Evolutionary conservation across 2,329 filamentous ascomycete genomes (phyloP).

Genomic region (Cladosporium sp.): DNA sequence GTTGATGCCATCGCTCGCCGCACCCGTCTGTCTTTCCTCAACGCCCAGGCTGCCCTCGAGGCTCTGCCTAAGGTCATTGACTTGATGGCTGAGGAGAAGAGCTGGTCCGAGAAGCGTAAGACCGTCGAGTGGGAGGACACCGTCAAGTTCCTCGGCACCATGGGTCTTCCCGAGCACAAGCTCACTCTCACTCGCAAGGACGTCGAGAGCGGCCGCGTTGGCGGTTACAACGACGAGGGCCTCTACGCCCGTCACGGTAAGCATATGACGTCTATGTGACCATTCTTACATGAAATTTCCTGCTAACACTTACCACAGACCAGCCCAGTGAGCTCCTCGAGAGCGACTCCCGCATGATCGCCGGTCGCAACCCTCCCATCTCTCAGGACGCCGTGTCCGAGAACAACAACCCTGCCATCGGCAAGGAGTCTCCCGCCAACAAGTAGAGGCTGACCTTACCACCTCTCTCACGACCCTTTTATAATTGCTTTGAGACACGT

Average conservation of each 20-base stretch:
- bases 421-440: conserved; percentile 49
- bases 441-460: conserved; percentile 40
- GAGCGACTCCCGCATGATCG: conserved; percentile 50
- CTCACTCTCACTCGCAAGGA: conserved; percentile 58
- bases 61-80: conserved; percentile 84
- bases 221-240: conserved; percentile 51
- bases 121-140: conserved; percentile 79
- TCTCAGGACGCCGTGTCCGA: conserved; percentile 9
- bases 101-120: conserved; percentile 73
- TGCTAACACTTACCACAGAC: conserved; percentile 36
- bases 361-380: conserved; percentile 49
- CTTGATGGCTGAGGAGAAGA: conserved; percentile 81
- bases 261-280: conserved; percentile 35
- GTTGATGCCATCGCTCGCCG: conserved; percentile 84
- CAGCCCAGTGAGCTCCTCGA: conserved; percentile 56
- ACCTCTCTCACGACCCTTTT: not conserved
- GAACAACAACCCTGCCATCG: conserved; percentile 30
- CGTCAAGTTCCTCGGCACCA: conserved; percentile 59
- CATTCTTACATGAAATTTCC: conserved; percentile 31
- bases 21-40: conserved; percentile 84
- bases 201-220: conserved; percentile 58
- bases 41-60: conserved; percentile 86
- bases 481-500: not conserved
- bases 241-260: conserved; percentile 50
- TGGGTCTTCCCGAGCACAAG: conserved; percentile 63